Conservation (phyloP, 768 basidiomycete genomes). For the button mushroom (Agaricus bisporus) region DNA sequence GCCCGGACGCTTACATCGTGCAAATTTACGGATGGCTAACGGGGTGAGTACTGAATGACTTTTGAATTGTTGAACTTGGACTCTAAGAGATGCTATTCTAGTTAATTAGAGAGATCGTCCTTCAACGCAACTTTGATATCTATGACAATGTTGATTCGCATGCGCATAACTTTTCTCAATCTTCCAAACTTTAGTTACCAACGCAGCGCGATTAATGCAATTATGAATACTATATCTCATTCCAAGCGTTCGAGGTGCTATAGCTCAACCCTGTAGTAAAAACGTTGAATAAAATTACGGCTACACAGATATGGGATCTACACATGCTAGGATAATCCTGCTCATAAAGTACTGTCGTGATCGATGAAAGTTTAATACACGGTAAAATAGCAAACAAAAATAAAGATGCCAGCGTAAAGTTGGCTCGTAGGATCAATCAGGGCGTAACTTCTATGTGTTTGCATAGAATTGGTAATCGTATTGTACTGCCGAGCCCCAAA, state of each 20-base stretch:
- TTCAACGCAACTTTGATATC: constrained; percentile 64
- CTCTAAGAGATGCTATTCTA: constrained; percentile 17
- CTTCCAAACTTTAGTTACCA: constrained; percentile 23
- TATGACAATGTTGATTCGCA: constrained; percentile 45
- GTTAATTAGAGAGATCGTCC: constrained; percentile 42
- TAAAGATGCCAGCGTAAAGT: not conserved
- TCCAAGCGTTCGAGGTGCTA: no score
- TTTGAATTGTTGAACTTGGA: not conserved
- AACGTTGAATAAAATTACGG: no score
- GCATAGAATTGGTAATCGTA: constrained; percentile 72
- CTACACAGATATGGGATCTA: no score
- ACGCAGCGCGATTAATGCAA: not conserved
- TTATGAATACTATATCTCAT: no score
- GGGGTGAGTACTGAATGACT: constrained; percentile 34
- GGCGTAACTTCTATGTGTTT: constrained; percentile 17
- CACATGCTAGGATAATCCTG: no score
- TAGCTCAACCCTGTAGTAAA: no score
- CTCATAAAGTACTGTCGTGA: no score
- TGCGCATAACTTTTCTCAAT: constrained; percentile 19
- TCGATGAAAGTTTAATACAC: no score
- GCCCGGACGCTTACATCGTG: constrained; percentile 55
- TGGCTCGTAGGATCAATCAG: not conserved
- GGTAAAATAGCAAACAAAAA: not conserved
- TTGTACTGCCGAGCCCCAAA: constrained; percentile 59
- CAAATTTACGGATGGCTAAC: constrained; percentile 39